phyloP scores from a whole-genome alignment of 345 rosid species.

The Turnera subulata region DNA sequence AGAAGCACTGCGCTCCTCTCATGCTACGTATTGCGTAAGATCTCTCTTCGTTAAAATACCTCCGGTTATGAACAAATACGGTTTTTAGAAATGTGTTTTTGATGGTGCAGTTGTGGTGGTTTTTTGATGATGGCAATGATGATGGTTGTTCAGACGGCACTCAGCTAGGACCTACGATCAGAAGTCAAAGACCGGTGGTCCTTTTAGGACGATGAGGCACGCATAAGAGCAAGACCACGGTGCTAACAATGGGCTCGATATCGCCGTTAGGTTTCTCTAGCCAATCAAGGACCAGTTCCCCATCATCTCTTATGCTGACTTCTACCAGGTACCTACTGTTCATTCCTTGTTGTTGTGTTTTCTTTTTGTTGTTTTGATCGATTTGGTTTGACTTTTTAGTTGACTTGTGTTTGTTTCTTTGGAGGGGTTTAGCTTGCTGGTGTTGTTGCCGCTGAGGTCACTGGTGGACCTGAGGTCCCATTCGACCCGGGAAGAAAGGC shows the following conservation, averaged over 20 bases:
- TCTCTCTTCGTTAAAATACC: neutral
- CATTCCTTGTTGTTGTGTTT: no score
- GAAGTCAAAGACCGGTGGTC: slow-evolving; percentile 82
- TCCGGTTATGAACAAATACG: no score
- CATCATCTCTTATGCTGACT: slow-evolving; percentile 58
- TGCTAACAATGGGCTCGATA: slow-evolving; percentile 82
- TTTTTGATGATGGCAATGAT: neutral
- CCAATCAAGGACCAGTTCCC: slow-evolving; percentile 87
- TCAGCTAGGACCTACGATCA: slow-evolving; percentile 91
- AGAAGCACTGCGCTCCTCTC: slow-evolving; percentile 88
- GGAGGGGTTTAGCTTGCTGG: slow-evolving; percentile 64
- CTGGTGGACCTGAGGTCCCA: slow-evolving; percentile 94
- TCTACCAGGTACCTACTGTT: slow-evolving; percentile 54
- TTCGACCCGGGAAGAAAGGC: slow-evolving; percentile 98
- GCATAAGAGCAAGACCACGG: slow-evolving; percentile 65
- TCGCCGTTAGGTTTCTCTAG: slow-evolving; percentile 78
- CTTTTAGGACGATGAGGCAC: slow-evolving; percentile 80
- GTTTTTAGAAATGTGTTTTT: neutral
- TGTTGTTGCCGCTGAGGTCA: slow-evolving; percentile 83
- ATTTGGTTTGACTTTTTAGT: neutral
- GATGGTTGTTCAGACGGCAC: slow-evolving; percentile 99
- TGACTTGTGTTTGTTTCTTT: neutral
- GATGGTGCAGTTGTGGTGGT: neutral
- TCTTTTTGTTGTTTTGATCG: neutral
- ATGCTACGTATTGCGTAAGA: slow-evolving; percentile 89